Evolutionary conservation across 2,329 filamentous ascomycete species (phyloP).

Genomic region (Monilinia aucupariae): DNA sequence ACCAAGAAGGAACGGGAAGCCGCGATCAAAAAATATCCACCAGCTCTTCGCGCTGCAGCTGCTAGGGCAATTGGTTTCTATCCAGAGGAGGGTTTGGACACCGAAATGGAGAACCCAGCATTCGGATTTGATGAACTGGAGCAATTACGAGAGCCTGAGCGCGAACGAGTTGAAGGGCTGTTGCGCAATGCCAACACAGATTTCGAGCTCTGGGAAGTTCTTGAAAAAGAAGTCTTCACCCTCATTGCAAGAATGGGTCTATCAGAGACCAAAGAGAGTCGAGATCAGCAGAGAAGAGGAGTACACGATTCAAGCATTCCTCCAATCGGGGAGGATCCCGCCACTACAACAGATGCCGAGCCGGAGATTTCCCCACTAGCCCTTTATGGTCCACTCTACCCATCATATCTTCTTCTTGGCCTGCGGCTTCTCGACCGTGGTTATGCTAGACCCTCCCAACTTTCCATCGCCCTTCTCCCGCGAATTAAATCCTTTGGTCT

Average conservation of each 20-base stretch:
- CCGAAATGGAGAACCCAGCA: slow-evolving; percentile 13
- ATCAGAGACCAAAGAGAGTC: slow-evolving; percentile 28
- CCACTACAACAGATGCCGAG: neutral
- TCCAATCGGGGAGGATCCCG: neutral
- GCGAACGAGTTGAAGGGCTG: slow-evolving; percentile 46
- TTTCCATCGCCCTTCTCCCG: slow-evolving; percentile 58
- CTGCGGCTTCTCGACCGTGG: slow-evolving; percentile 51
- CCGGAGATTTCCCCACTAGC: slow-evolving; percentile 38
- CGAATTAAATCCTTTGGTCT: slow-evolving; percentile 63
- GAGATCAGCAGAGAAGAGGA: neutral
- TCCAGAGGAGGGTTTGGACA: slow-evolving; percentile 15
- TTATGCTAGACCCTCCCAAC: slow-evolving; percentile 53
- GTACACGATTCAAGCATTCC: neutral
- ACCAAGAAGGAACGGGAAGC: slow-evolving; percentile 20
- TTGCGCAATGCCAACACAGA: slow-evolving; percentile 56
- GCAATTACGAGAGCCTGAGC: slow-evolving; percentile 41
- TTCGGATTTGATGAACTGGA: slow-evolving; percentile 20
- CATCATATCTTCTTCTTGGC: slow-evolving; percentile 53
- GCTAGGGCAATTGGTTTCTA: slow-evolving; percentile 32
- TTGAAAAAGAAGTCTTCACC: slow-evolving; percentile 63
- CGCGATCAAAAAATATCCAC: slow-evolving; percentile 31
- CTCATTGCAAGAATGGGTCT: slow-evolving; percentile 53
- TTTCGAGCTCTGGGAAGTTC: slow-evolving; percentile 58
- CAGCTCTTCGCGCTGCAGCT: slow-evolving; percentile 30
- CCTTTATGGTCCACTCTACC: slow-evolving; percentile 59